These are phyloP conservation scores for Rhodamnia rubescens DNA, from an alignment of 345 rosid species.

Conservation along the genomic window DNA sequence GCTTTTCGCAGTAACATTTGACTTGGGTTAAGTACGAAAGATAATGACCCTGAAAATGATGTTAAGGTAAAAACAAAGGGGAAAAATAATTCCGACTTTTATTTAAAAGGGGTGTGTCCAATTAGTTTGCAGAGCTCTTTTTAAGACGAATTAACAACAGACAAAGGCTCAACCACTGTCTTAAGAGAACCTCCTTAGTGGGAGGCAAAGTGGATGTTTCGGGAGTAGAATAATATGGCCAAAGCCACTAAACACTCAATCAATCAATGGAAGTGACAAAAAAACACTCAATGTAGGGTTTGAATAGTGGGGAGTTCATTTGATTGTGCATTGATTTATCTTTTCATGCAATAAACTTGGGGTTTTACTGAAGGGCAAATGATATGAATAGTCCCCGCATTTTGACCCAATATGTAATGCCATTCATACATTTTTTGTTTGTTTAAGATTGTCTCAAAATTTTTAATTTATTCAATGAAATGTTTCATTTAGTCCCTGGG, in stretches of 20 bases:
- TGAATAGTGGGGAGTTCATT: not conserved
- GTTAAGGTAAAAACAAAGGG: not conserved
- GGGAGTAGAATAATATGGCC: not conserved
- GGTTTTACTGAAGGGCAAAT: not conserved
- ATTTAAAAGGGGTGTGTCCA: not conserved
- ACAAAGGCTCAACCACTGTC: not conserved
- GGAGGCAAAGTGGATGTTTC: not conserved
- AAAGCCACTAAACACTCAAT: not conserved
- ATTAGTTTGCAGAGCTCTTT: not conserved
- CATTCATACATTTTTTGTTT: too few species aligned
- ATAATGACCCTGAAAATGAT: not conserved
- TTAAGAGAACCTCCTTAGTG: not conserved
- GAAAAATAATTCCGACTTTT: not conserved
- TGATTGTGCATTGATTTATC: not conserved
- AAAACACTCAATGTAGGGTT: not conserved
- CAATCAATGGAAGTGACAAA: not conserved
- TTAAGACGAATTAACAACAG: not conserved
- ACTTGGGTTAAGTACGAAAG: not conserved
- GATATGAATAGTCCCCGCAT: too few species aligned
- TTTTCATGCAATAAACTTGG: not conserved
- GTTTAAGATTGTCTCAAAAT: rapidly evolving
- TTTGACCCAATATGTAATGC: too few species aligned
- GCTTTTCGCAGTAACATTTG: not conserved
- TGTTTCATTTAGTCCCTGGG: too few species aligned
- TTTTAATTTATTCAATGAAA: too few species aligned